Conservation (phyloP, 441 rosid species). For the Adansonia gregorii region DNA sequence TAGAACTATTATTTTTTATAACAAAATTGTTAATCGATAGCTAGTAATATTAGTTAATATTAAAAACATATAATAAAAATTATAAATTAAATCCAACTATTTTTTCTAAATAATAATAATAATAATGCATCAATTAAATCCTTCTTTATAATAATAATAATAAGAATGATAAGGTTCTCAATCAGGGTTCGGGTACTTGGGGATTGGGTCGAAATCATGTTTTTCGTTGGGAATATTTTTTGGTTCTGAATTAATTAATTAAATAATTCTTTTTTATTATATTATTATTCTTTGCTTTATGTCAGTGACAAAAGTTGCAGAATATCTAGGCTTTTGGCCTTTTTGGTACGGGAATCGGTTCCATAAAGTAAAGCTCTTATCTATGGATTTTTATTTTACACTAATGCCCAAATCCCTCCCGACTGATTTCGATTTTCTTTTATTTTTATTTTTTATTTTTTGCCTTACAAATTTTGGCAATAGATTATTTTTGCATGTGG, state of each 20-base stretch:
- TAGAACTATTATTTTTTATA: too few species aligned
- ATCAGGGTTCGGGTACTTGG: background rate
- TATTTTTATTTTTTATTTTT: too few species aligned
- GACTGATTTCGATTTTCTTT: background rate
- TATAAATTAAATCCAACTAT: background rate
- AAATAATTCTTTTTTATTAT: too few species aligned
- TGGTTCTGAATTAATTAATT: background rate
- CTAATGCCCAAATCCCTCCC: background rate
- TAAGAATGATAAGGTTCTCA: background rate
- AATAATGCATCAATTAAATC: too few species aligned
- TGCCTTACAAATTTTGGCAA: background rate
- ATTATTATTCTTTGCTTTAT: background rate
- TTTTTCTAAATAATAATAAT: too few species aligned
- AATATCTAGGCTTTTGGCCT: background rate
- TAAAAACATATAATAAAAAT: too few species aligned
- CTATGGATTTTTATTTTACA: background rate
- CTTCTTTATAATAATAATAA: too few species aligned
- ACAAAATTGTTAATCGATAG: too few species aligned
- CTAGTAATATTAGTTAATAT: too few species aligned
- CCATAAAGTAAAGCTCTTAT: background rate
- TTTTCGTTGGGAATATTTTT: background rate
- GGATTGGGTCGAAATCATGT: slow-evolving; percentile 18
- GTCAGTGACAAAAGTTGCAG: background rate
- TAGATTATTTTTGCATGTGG: background rate
- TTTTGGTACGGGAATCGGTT: background rate